phyloP scores from a whole-genome alignment of 495 filamentous ascomycete genomes.

The Hypoxylon rickii region DNA sequence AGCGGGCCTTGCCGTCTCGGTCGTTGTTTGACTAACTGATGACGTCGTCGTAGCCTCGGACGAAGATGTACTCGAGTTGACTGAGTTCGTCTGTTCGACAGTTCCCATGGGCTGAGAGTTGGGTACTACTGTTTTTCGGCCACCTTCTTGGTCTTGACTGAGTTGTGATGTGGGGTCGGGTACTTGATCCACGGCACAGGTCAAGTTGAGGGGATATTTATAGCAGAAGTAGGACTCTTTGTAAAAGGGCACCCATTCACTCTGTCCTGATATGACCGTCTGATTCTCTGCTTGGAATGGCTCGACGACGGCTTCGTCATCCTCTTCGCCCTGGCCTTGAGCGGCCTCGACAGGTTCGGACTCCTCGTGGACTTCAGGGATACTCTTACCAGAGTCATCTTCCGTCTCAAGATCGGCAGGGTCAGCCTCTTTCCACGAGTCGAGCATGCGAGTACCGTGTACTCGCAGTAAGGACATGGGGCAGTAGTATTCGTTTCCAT shows the following conservation, averaged over 20 bases:
- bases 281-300: slow-evolving; percentile 36
- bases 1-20: slow-evolving; percentile 20
- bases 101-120: slow-evolving; percentile 12
- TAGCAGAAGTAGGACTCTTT: slow-evolving; percentile 32
- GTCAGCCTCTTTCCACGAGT: slow-evolving; percentile 78
- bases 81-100: slow-evolving; percentile 12
- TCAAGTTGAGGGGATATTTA: slow-evolving; percentile 10
- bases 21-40: slow-evolving; percentile 21
- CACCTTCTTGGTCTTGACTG: slow-evolving; percentile 1
- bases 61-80: slow-evolving; percentile 16
- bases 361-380: slow-evolving; percentile 48
- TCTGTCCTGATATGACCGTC: slow-evolving; percentile 16
- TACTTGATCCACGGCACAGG: slow-evolving; percentile 32
- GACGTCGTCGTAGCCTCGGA: slow-evolving; percentile 18
- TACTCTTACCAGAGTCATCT: slow-evolving; percentile 37
- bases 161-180: neutral
- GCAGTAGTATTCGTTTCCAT: slow-evolving; percentile 95
- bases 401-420: slow-evolving; percentile 61
- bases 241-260: slow-evolving; percentile 32
- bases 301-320: slow-evolving; percentile 38
- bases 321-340: slow-evolving; percentile 29
- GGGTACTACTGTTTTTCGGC: neutral
- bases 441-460: slow-evolving; percentile 96
- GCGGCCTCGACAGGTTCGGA: slow-evolving; percentile 43
- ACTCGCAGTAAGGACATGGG: slow-evolving; percentile 88